Conservation (phyloP, 2,329 filamentous ascomycete species). For the Teratosphaeria nubilosa region DNA sequence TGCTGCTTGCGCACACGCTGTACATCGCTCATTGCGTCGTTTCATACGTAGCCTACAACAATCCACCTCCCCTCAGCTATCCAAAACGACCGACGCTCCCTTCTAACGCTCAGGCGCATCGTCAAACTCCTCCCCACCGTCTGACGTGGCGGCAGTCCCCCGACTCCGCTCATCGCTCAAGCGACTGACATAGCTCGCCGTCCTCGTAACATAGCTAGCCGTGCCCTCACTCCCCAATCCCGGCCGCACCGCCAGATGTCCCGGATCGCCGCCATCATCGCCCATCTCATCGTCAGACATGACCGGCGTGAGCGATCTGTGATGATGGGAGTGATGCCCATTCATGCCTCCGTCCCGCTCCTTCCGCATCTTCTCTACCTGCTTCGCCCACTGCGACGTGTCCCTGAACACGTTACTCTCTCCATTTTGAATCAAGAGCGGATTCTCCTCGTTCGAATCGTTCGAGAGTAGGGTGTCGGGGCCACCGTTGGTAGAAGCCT, state of each 20-base stretch:
- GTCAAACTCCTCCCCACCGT: slow-evolving; percentile 28
- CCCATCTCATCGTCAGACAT: not conserved
- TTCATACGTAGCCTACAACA: not conserved
- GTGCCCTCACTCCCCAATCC: slow-evolving; percentile 6
- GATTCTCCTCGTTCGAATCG: slow-evolving; percentile 16
- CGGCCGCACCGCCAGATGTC: slow-evolving; percentile 15
- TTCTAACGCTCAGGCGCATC: slow-evolving; percentile 21
- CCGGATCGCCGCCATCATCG: slow-evolving; percentile 7
- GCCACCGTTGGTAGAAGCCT: not conserved
- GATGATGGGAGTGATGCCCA: not conserved
- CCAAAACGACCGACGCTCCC: not conserved
- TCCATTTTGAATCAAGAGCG: slow-evolving; percentile 40
- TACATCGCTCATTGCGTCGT: not conserved
- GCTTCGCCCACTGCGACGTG: slow-evolving; percentile 22
- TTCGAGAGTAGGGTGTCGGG: not conserved
- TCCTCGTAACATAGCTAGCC: not conserved
- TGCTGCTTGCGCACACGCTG: not conserved
- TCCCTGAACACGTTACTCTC: slow-evolving; percentile 48
- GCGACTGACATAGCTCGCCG: slow-evolving; percentile 34
- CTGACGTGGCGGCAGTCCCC: slow-evolving; percentile 8
- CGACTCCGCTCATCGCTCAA: slow-evolving; percentile 45
- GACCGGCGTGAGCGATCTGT: not conserved
- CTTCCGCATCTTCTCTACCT: slow-evolving; percentile 10
- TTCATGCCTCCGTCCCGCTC: slow-evolving; percentile 3
- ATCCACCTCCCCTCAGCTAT: not conserved